These are phyloP conservation scores for Pestalotiopsis fici DNA, from an alignment of 2,329 filamentous ascomycete species.

Conservation along the genomic window DNA sequence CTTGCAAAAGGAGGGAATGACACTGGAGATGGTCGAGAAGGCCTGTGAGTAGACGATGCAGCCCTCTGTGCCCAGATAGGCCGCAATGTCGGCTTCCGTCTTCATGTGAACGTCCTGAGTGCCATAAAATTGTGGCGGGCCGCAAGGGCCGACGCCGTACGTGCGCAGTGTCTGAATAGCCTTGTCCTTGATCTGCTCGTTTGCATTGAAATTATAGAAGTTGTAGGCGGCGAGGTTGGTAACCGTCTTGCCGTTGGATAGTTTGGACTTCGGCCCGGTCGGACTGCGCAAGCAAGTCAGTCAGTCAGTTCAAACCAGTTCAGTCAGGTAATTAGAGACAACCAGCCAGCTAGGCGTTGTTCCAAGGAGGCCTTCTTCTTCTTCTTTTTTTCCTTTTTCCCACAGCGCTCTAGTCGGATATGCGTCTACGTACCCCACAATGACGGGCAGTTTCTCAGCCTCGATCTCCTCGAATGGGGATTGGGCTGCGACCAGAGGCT, in stretches of 20 bases:
- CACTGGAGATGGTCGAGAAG: slow-evolving; percentile 94
- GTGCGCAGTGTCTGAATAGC: slow-evolving; percentile 91
- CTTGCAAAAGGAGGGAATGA: slow-evolving; percentile 96
- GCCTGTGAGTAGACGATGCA: slow-evolving; percentile 96
- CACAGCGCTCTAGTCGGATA: neutral
- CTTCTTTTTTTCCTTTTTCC: neutral
- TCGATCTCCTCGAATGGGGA: slow-evolving; percentile 78
- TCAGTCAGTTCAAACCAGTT: slow-evolving; percentile 4
- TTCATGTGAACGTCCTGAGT: slow-evolving; percentile 99
- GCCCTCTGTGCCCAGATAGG: slow-evolving; percentile 81
- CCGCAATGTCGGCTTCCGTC: slow-evolving; percentile 89
- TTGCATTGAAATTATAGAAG: slow-evolving; percentile 95
- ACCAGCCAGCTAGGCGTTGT: neutral
- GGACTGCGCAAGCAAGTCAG: slow-evolving; percentile 53
- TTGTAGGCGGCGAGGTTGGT: slow-evolving; percentile 95
- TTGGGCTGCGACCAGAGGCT: slow-evolving; percentile 78
- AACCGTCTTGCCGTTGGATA: slow-evolving; percentile 85
- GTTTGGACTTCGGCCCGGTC: slow-evolving; percentile 86
- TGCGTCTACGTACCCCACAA: slow-evolving; percentile 70
- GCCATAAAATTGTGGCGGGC: slow-evolving; percentile 96
- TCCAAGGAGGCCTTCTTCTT: too few species aligned
- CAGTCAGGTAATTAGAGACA: slow-evolving; percentile 11
- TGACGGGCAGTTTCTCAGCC: slow-evolving; percentile 81
- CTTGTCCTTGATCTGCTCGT: slow-evolving; percentile 91
- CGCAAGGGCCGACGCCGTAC: slow-evolving; percentile 95